Base-by-base conservation (phyloP, 306 rosid species). In the Dryas drummondii region DNA sequence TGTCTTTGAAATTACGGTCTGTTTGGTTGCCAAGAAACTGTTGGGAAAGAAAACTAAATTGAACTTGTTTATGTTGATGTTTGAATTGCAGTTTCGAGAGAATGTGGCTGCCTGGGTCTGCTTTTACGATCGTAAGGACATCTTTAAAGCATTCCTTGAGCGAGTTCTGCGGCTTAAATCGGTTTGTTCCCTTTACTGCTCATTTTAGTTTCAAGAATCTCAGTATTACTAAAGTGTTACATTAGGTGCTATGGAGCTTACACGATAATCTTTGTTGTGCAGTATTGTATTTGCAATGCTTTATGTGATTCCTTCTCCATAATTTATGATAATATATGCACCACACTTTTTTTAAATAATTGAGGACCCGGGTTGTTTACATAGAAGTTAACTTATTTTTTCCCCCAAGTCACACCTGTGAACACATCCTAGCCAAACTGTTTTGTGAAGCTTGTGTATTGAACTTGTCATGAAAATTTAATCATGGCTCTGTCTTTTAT, bases 71-170 rank as follows among this genome's bases (percentile, higher is more conserved):
- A 5, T 22, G 52, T 71, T 47, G 55, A 6, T 60, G 76, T 77
- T 71, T 40, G 41, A 19, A 69, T 70, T 75, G 84, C 91, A 94
- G 99, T 94, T 94, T 74, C 88, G 98, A 44, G 99, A 92, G 81
- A 94, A 94, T 78, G 96, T 94, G 49, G 93, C 91, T 16, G 98
- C 99, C 71, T 94, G 99, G 99, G 89, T 80, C 42, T 92, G 99
- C 77, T 94, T 90, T 86, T 82, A 94, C 71, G 94, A 92, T 68
- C 86, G 84, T 71, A 92, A 92, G 82, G 96, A 90, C 42, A 72
- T 77, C 56, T 94, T 94, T 75, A 85, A 85, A 77, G 97, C 84
- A 47, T 94, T 92, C 80, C 89, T 94, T 46, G 97, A 91, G 86
- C 90, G 92, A 83, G 97, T 92, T 85, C 91, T 94, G 79, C 85